phyloP scores from a whole-genome alignment of 2,329 filamentous ascomycete genomes.

The Lachnellula cervina region DNA sequence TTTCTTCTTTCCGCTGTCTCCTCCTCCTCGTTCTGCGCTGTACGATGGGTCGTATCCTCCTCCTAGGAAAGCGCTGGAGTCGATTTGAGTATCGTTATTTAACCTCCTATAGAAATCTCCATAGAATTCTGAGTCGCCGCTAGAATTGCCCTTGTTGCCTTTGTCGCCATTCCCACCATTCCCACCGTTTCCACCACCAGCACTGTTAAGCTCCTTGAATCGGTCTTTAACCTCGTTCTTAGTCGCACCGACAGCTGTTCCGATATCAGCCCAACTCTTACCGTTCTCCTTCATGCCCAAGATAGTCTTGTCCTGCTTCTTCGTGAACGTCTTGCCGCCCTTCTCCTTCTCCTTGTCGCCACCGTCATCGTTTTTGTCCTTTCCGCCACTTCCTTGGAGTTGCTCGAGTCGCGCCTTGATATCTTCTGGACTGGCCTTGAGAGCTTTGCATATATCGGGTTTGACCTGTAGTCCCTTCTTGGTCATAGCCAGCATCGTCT shows the following conservation, averaged over 20 bases:
- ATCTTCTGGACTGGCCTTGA: neutral
- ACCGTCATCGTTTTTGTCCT: neutral
- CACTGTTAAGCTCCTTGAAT: slow-evolving; percentile 12
- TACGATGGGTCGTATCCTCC: no score
- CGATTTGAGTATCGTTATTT: neutral
- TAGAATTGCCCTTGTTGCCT: neutral
- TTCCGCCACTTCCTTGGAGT: neutral
- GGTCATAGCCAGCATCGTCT: neutral
- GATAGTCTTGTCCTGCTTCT: neutral
- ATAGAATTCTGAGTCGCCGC: neutral
- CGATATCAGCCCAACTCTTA: slow-evolving; percentile 8
- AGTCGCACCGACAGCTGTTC: neutral
- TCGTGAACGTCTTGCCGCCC: neutral
- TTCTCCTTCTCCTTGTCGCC: neutral
- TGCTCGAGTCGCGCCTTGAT: neutral
- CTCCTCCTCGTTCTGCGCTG: neutral
- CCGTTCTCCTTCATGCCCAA: neutral
- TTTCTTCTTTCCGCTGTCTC: neutral
- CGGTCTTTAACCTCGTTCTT: slow-evolving; percentile 16
- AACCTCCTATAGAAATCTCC: neutral
- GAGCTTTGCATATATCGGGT: neutral
- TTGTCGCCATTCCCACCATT: no score
- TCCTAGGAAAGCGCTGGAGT: neutral
- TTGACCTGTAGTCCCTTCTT: neutral
- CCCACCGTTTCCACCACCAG: no score